phyloP scores from a whole-genome alignment of 2,329 filamentous ascomycete species.

The Penicillium sumatraense region DNA sequence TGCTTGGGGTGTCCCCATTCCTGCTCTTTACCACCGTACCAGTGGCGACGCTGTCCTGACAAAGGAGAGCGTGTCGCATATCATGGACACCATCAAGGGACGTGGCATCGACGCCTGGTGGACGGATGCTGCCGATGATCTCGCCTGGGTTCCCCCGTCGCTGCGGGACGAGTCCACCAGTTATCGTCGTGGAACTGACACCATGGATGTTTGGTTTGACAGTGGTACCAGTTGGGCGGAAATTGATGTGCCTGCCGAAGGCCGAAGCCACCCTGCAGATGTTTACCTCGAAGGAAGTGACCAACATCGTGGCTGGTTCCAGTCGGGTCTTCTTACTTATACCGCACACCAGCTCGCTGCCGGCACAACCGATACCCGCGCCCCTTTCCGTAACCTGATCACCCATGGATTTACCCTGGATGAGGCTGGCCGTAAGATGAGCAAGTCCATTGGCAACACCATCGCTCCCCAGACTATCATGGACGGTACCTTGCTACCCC shows the following conservation, averaged over 20 bases:
- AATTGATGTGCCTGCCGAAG: constrained; percentile 42
- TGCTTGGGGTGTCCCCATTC: constrained; percentile 96
- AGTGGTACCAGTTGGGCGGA: constrained; percentile 90
- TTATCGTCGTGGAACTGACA: constrained; percentile 82
- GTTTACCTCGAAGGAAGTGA: constrained; percentile 94
- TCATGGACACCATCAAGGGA: constrained; percentile 76
- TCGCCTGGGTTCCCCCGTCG: constrained; percentile 73
- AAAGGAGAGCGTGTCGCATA: constrained; percentile 78
- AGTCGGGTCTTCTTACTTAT: constrained; percentile 89
- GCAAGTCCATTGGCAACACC: constrained; percentile 91
- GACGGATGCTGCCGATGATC: constrained; percentile 76
- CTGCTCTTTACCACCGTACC: constrained; percentile 75
- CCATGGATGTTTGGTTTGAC: constrained; percentile 99
- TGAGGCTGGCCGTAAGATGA: constrained; percentile 93
- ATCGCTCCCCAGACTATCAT: constrained; percentile 83
- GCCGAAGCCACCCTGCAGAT: constrained; percentile 62
- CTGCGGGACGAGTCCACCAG: constrained; percentile 54
- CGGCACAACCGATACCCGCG: constrained; percentile 39
- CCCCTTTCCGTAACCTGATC: constrained; percentile 87
- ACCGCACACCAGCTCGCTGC: constrained; percentile 62
- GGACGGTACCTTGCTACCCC: constrained; percentile 76
- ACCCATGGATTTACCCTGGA: constrained; percentile 97
- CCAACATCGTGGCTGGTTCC: constrained; percentile 98
- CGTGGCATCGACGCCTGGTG: constrained; percentile 94
- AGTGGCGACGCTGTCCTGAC: constrained; percentile 78